Percentiles rank a stretch among this genome's conserved stretches.
Evolutionary conservation across 192 early-diverging fungal genomes (phyloP).

Genomic region (Cladochytrium replicatum): DNA sequence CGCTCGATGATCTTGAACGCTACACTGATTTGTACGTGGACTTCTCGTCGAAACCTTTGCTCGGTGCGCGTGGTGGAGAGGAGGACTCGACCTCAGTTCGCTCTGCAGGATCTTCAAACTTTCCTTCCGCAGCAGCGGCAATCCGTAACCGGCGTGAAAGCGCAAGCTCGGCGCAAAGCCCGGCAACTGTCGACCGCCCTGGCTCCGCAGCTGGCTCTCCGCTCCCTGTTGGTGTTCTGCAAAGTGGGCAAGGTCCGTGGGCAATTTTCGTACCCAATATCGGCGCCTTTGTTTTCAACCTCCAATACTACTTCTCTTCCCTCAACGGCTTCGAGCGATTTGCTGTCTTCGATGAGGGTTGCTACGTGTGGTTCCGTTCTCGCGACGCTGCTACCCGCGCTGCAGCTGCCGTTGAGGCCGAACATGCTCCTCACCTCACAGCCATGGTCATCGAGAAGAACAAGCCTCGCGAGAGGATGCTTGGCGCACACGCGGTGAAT

Average conservation of each 20-base stretch:
- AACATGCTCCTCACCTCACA: constrained; percentile 10
- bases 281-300: constrained; percentile 1
- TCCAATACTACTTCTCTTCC: constrained; percentile 2
- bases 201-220: background rate
- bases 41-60: no score
- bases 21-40: constrained; percentile 8
- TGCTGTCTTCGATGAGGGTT: constrained; percentile 12
- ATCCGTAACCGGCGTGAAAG: no score
- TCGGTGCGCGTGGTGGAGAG: no score
- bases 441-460: constrained; percentile 12
- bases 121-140: no score
- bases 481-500: background rate
- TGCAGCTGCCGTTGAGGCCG: constrained; percentile 5
- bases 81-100: no score
- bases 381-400: constrained; percentile 8
- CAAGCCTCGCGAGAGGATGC: background rate
- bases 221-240: background rate
- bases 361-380: constrained; percentile 15
- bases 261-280: background rate
- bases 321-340: constrained; percentile 15
- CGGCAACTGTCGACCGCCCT: no score
- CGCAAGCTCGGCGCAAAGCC: no score
- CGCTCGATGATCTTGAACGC: constrained; percentile 1
- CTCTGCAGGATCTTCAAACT: no score
- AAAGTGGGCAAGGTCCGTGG: background rate